A percentile compares a stretch with the other conserved stretches of the same genome.
Evolutionary conservation across 225 moss, liverwort and hornwort species (phyloP).

Genomic region (Antitrichia curtipendula): DNA sequence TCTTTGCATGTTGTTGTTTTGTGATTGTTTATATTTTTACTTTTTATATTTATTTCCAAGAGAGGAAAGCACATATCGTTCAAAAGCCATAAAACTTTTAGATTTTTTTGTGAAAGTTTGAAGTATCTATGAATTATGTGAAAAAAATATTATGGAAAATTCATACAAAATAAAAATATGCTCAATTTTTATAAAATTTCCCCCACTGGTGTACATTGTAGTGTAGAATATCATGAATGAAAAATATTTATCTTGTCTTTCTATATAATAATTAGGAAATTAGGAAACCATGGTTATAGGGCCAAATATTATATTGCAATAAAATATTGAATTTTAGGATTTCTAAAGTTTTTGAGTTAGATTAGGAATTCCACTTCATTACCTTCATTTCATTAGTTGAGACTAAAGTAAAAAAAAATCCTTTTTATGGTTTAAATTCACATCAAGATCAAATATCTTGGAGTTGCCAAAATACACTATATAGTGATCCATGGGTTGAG

Average conservation of each 20-base stretch:
- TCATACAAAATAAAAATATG: too few relatives aligned
- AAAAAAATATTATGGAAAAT: too few relatives aligned
- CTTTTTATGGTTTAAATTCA: not conserved
- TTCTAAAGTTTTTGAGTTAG: not conserved
- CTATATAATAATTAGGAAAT: too few relatives aligned
- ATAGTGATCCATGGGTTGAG: not conserved
- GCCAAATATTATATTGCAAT: not conserved
- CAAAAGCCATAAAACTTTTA: too few relatives aligned
- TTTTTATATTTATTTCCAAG: not conserved
- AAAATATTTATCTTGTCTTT: not conserved
- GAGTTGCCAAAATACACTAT: not conserved
- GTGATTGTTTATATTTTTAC: not conserved
- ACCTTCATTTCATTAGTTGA: not conserved
- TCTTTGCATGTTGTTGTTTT: not conserved
- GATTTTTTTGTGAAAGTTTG: too few relatives aligned
- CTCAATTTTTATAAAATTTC: too few relatives aligned
- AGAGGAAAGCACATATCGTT: not conserved
- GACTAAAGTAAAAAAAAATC: not conserved
- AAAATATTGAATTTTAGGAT: not conserved
- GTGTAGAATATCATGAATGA: too few relatives aligned
- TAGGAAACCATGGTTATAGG: not conserved
- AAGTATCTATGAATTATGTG: too few relatives aligned
- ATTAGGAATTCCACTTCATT: not conserved
- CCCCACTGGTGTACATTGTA: too few relatives aligned
- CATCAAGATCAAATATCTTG: fast-evolving